Base-by-base conservation (phyloP, 495 filamentous ascomycete genomes). In the Aspergillus homomorphus region DNA sequence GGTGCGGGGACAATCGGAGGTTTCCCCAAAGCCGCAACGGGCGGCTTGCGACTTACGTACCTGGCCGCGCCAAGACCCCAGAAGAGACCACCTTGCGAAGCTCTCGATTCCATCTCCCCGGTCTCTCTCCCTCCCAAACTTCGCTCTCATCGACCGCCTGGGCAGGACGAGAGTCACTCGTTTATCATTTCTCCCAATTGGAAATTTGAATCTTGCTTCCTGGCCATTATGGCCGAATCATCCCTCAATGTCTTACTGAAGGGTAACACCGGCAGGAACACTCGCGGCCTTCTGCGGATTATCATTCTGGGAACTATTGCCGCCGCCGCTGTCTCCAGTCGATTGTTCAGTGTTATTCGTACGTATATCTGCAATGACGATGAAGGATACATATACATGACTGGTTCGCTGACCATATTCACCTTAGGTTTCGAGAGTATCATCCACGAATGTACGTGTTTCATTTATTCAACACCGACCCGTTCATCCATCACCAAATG, bases 401-500 rank as follows among this genome's bases (percentile, higher is more conserved):
- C 15, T 60, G 33, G 53, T 24, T 18, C 65, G 62, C 76, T 84
- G 66, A 82, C 54, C 21, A 21, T 33, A 28, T 15, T 10, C 60
- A 46, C 52, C 49, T 50, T 56, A 93, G 90, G 95, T 45, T 99
- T 99, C 68, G 95, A 99, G 77, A 96, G 92, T 76, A 98, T 99
- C 71, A 99, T 99, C 70, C 94, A 98, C 77, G 94, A 98, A 83
- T 98, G 94, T 97, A 74, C 68, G 91, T 85, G n/a, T n/a, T n/a
- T n/a, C n/a, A n/a, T 66, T 55, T 61, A 51, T 30, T 30, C 51
- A 45, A 45, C 50, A 4, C 53, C 30, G 15, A 44, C 23, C 20
- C 14, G 19, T 54, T 20, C 45, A 49, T 23, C 43, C 43, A 28
- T 46, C 20, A 42, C 14, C 18, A 23, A 23, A n/a, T 10, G 12